phyloP scores from a whole-genome alignment of 306 rosid species.

The Trifolium repens region DNA sequence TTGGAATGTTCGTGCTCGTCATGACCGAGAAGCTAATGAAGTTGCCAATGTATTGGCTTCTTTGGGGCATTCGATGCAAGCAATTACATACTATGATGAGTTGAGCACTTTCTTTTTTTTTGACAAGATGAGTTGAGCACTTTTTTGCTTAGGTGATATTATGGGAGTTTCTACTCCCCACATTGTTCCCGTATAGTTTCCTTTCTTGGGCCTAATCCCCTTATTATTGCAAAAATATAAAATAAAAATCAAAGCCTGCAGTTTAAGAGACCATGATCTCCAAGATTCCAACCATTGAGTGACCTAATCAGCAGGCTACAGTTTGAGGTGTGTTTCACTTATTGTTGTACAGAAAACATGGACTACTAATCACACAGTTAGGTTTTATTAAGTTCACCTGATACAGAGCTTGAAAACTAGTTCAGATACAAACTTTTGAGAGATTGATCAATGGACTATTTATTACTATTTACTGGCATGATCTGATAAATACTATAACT shows the following conservation, averaged over 20 bases:
- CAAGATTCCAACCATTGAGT: background rate
- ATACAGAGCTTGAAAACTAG: background rate
- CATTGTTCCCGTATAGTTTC: too few species aligned
- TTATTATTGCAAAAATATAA: too few species aligned
- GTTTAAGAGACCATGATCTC: conserved; percentile 6
- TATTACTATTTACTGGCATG: background rate
- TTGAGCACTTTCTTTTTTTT: too few species aligned
- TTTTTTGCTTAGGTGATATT: too few species aligned
- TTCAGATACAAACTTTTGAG: background rate
- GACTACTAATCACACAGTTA: background rate
- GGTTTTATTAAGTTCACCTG: background rate
- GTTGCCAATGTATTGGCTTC: too few species aligned
- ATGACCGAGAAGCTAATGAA: too few species aligned
- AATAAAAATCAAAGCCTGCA: background rate
- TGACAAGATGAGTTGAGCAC: too few species aligned
- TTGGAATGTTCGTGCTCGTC: too few species aligned
- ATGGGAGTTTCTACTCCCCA: too few species aligned
- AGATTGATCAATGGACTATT: background rate
- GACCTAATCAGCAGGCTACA: background rate
- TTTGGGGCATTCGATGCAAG: too few species aligned
- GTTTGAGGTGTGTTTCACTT: background rate
- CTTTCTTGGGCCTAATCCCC: too few species aligned
- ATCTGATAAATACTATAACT: background rate
- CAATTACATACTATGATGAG: too few species aligned
- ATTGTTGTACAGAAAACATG: background rate